Evolutionary conservation across 2,329 filamentous ascomycete genomes (phyloP).

Genomic region (Calonectria pauciramosa): DNA sequence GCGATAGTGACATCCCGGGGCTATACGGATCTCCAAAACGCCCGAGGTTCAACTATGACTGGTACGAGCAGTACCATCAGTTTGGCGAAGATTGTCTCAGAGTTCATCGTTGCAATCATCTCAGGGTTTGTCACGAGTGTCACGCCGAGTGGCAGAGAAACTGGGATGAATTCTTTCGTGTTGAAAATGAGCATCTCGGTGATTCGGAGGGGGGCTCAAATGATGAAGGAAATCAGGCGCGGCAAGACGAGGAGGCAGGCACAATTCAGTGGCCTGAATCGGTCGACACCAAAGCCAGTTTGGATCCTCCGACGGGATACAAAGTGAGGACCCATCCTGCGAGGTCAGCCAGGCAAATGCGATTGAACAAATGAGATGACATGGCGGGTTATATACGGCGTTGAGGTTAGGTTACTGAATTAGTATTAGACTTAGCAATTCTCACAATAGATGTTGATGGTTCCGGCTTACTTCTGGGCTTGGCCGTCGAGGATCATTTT

Average conservation of each 20-base stretch:
- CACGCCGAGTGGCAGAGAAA: conserved; percentile 37
- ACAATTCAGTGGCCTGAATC: too few relatives aligned
- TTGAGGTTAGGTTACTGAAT: background rate
- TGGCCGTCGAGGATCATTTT: background rate
- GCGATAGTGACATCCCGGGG: conserved; percentile 33
- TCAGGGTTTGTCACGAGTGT: conserved; percentile 33
- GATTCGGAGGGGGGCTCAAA: conserved; percentile 21
- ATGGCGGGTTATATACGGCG: background rate
- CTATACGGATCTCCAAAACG: conserved; percentile 30
- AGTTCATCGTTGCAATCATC: conserved; percentile 34
- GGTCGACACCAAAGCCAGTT: background rate
- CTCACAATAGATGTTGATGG: background rate
- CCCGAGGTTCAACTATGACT: conserved; percentile 32
- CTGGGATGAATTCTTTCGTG: conserved; percentile 34
- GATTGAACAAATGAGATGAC: background rate
- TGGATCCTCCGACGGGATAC: conserved; percentile 24
- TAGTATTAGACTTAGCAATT: background rate
- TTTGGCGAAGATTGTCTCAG: conserved; percentile 33
- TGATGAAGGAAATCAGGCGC: background rate
- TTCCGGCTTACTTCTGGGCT: conserved; percentile 11
- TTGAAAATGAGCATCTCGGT: conserved; percentile 23
- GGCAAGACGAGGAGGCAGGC: background rate
- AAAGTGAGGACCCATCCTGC: conserved; percentile 36
- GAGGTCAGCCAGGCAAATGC: conserved; percentile 32
- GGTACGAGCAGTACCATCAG: conserved; percentile 41